Base-by-base conservation (phyloP, 805 yeast genomes). In the Pichia insulana region DNA sequence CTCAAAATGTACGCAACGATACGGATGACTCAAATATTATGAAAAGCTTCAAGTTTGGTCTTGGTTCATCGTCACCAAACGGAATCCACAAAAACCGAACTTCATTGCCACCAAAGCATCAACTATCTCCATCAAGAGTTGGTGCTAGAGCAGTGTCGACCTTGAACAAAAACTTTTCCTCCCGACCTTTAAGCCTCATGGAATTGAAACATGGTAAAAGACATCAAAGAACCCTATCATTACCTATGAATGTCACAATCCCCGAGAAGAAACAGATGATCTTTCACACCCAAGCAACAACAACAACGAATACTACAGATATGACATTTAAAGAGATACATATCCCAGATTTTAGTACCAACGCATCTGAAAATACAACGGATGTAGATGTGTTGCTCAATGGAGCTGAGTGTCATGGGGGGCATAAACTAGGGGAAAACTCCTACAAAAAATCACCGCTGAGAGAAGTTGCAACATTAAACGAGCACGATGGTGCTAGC, bases 141-240 rank as follows among this genome's bases (percentile, higher is more conserved):
- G 89, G 89, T 1, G 87, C 87, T 1, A 73, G 71, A 18, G 86
- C 87, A 1, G 83, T 81, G 1, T 81, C 85, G 0, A 64, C 67
- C 1, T 51, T 73, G 28, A 59, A 57, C 31, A 56, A 59, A 11
- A 54, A 56, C 25, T 6, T 22, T 22, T 22, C 25, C 8, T 6
- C 25, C 5, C 25, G 25, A 22, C 49, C 50, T 5, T 34, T 43
- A 6, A 48, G 15, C 45, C 38, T 62, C 49, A 43, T 32, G 12
- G 33, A 44, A 15, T 46, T 59, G 10, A 51, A 55, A 11, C 62
- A 58, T 41, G 63, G 63, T 1, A 27, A 50, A 3, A 43, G 48
- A 9, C 74, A 68, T 43, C 62, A 57, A 34, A 53, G 73, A 40
- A 64, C 68, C 3, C 50, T 60, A 3, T 70, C 75, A 3, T 47